phyloP scores from a whole-genome alignment of 768 basidiomycete genomes.

The Tricholoma hemisulphureum region DNA sequence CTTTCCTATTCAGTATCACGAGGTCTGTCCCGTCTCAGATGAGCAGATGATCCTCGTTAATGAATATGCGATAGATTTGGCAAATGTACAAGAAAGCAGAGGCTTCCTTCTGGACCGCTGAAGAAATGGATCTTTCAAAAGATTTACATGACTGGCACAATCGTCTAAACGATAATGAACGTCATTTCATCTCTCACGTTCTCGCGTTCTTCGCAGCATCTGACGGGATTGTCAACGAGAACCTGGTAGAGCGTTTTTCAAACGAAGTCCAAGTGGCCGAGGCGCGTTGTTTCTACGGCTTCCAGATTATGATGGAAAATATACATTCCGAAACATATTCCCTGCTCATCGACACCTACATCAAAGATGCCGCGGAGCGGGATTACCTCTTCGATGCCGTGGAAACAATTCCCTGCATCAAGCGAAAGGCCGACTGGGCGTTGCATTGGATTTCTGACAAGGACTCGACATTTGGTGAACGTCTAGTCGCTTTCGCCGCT shows the following conservation, averaged over 20 bases:
- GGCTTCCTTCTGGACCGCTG: constrained; percentile 92
- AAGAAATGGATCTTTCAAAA: constrained; percentile 88
- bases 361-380: constrained; percentile 75
- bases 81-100: constrained; percentile 94
- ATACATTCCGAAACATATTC: constrained; percentile 97
- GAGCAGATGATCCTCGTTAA: background rate
- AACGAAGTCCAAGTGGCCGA: constrained; percentile 91
- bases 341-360: constrained; percentile 92
- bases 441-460: constrained; percentile 87
- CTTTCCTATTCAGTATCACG: constrained; percentile 91
- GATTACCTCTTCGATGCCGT: constrained; percentile 89
- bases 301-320: constrained; percentile 99
- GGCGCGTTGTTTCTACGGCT: constrained; percentile 95
- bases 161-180: constrained; percentile 78
- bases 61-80: constrained; percentile 67
- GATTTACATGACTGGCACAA: constrained; percentile 84
- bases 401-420: constrained; percentile 91
- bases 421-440: constrained; percentile 94
- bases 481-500: constrained; percentile 90
- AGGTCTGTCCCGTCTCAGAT: constrained; percentile 48
- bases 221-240: constrained; percentile 96
- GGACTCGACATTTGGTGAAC: constrained; percentile 79
- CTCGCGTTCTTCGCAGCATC: constrained; percentile 97
- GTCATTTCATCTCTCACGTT: constrained; percentile 89
- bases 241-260: constrained; percentile 90